Evolutionary conservation across 2,329 filamentous ascomycete species (phyloP), one percentile per base, ranked within the genome.

Genomic region (Leptosphaerulina australis): DNA sequence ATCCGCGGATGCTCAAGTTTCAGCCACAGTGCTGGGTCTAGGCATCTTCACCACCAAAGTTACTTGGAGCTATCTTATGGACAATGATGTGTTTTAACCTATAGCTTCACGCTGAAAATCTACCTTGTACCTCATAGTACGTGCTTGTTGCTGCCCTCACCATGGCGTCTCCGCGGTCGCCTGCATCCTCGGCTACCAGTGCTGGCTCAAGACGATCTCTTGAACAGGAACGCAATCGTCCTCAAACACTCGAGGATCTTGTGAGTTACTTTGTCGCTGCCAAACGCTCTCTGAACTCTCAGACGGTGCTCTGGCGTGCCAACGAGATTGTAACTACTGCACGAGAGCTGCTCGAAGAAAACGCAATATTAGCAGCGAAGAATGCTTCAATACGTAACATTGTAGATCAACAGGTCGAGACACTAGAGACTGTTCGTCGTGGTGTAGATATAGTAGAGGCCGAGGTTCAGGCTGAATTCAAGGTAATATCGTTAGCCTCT

Each of bases 211-310:
- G 55, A 24, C 38, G 36, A 6, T 66, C 65, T 4, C 34, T 60
- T 34, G 55, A 66, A 34, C 58, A 64, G 22, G 58, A 55, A 22
- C 49, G 61, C 49, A 65, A 73, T 39, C 71, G 71, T 38, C 66
- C 72, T 22, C 75, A 76, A 24, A 72, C 72, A 18, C 83, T 96
- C 66, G 90, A 96, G 62, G 85, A 84, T 18, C 84, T 97, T 33
- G 89, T 97, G 47, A 83, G 85, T 44, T 86, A 96, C 74, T 87
- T 97, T 26, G 84, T 97, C 30, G 87, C 88, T 22, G 89, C 93
- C 7, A 97, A 97, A 71, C 85, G 90, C 34, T 92, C 92, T 1
- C 82, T 97, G 4, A 89, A 88, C 12, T 91, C 91, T 9, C 91
- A 95, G 70, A 84, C 81, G 31, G 86, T 89, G 53, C 90, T 97